These are phyloP conservation scores for Fusarium agapanthi DNA, from an alignment of 2,329 filamentous ascomycete genomes.

Conservation along the genomic window DNA sequence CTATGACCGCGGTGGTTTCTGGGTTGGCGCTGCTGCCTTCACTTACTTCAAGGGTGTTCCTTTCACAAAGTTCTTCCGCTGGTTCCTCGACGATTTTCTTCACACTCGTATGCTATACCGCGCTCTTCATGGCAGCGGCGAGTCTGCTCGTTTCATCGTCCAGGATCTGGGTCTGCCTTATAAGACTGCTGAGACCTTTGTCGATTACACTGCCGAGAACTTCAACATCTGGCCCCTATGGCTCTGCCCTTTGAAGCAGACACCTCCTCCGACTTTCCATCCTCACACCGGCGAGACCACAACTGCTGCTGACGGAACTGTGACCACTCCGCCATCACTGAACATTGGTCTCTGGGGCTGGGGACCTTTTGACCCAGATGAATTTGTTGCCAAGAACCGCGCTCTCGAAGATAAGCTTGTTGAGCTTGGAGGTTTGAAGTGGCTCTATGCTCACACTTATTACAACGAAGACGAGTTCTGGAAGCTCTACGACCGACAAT, in stretches of 20 bases:
- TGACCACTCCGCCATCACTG: slow-evolving; percentile 55
- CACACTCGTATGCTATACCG: slow-evolving; percentile 80
- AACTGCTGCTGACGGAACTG: slow-evolving; percentile 25
- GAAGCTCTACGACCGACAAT: slow-evolving; percentile 64
- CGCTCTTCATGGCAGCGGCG: slow-evolving; percentile 73
- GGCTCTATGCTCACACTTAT: slow-evolving; percentile 88
- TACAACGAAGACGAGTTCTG: slow-evolving; percentile 79
- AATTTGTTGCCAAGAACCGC: slow-evolving; percentile 76
- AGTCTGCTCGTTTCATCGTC: slow-evolving; percentile 71
- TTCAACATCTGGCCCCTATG: slow-evolving; percentile 68
- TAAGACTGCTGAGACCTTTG: slow-evolving; percentile 58
- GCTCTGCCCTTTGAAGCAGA: slow-evolving; percentile 64
- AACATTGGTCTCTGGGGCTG: slow-evolving; percentile 84
- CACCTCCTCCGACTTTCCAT: slow-evolving; percentile 62
- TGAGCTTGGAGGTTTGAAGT: slow-evolving; percentile 80
- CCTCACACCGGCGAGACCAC: slow-evolving; percentile 56
- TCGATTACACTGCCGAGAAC: slow-evolving; percentile 61
- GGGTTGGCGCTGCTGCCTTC: slow-evolving; percentile 74
- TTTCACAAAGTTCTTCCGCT: slow-evolving; percentile 71
- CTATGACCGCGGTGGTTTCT: slow-evolving; percentile 80
- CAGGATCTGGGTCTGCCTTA: slow-evolving; percentile 72
- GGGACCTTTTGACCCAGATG: slow-evolving; percentile 63
- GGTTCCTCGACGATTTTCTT: slow-evolving; percentile 76
- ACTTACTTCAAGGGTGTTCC: slow-evolving; percentile 72
- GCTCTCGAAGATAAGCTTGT: slow-evolving; percentile 74